These are phyloP conservation scores for Mycena epipterygia DNA, from an alignment of 768 basidiomycete species.

Conservation along the genomic window DNA sequence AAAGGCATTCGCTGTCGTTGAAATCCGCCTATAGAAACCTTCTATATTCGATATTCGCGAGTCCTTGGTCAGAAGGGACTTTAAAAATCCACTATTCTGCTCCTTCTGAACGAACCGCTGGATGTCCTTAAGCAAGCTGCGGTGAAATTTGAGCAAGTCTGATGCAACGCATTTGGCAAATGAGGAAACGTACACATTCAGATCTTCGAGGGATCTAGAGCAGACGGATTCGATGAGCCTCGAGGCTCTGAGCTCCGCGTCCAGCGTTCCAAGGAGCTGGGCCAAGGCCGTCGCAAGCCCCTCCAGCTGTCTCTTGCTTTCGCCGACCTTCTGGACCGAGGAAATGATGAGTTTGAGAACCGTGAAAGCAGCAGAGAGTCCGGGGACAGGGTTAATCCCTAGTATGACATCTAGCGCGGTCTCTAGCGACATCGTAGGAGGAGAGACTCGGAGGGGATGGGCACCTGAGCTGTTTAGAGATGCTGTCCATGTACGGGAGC, in stretches of 20 bases:
- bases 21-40: constrained; percentile 16
- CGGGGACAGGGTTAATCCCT: constrained; percentile 10
- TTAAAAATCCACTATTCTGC: constrained; percentile 2
- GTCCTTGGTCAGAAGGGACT: background rate
- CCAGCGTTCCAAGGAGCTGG: background rate
- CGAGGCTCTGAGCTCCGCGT: background rate
- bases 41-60: background rate
- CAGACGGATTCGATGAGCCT: background rate
- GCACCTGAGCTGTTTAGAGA: too few relatives aligned
- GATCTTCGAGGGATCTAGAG: background rate
- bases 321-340: background rate
- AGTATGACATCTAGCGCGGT: constrained; percentile 7
- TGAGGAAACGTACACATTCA: background rate
- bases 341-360: constrained; percentile 11
- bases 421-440: background rate
- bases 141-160: background rate
- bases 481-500: too few relatives aligned
- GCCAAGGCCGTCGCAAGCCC: background rate
- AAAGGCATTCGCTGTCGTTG: background rate
- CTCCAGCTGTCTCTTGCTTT: background rate
- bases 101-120: constrained; percentile 10
- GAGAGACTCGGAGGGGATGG: background rate
- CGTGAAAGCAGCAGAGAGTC: constrained; percentile 10
- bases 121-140: constrained; percentile 19
- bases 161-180: background rate